phyloP scores from a whole-genome alignment of 768 basidiomycete genomes.

The Suillus discolor region DNA sequence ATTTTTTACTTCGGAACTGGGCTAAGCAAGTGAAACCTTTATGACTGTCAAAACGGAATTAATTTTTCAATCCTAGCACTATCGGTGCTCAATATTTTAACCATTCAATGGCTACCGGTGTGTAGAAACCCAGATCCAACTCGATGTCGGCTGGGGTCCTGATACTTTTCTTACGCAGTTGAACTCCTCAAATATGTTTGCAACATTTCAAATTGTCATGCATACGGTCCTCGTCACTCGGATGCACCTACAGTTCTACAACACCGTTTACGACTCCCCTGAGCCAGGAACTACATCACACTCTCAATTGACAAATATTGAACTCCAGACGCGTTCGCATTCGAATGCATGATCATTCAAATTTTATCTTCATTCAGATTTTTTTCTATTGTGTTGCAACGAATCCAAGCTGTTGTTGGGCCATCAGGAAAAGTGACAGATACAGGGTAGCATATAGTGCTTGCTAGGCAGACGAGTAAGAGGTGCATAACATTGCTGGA shows the following conservation, averaged over 20 bases:
- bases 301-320: neutral
- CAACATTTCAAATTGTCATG: no score
- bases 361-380: neutral
- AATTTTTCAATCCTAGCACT: neutral
- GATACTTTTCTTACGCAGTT: no score
- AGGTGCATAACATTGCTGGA: no score
- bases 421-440: neutral
- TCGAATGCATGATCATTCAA: neutral
- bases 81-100: neutral
- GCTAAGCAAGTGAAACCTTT: neutral
- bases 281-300: neutral
- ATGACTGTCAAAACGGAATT: neutral
- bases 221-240: neutral
- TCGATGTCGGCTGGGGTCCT: no score
- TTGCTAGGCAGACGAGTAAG: neutral
- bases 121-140: no score
- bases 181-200: no score
- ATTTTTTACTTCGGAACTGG: conserved; percentile 1
- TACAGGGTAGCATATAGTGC: neutral
- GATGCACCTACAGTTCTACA: neutral
- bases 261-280: neutral
- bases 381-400: neutral
- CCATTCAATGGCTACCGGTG: neutral
- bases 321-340: neutral
- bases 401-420: neutral